Base-by-base conservation (phyloP, 2,329 filamentous ascomycete species). In the Ceratocystis alfenasii region DNA sequence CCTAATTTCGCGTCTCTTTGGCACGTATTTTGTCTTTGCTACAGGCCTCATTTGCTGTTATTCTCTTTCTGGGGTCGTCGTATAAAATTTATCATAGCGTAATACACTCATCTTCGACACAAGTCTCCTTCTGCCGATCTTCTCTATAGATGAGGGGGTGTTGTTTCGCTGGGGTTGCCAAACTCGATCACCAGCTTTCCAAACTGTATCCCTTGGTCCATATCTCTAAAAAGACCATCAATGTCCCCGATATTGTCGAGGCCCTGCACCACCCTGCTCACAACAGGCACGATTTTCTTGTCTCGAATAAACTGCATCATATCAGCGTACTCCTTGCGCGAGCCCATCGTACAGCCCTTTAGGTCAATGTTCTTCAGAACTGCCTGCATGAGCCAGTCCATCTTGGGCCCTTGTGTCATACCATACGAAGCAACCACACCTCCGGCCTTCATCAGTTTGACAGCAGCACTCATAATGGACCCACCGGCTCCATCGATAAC, bases 401-500 rank as follows among this genome's bases (percentile, higher is more conserved):
- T 93, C 76, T 87, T 90, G 1, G 93, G 92, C 0, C 80, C 78
- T 1, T 89, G 78, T 0, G 93, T 97, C 93, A 97, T 96, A 68
- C 94, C 93, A 74, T 97, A 97, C 70, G 87, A 80, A 1, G 86
- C 83, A 67, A 97, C 87, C n/a, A 93, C 81, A 65, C 92, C 94
- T 5, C 94, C 93, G 1, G 82, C 75, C 82, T 90, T 92, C 64
- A 97, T 78, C 64, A 96, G 72, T 72, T 79, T 85, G 60, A 80
- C 77, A 0, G 83, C 82, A 73, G 86, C 87, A 46, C 80, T 78
- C n/a, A 95, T 82, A 55, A 96, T 80, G 75, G 95, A 87, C 1
- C 90, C 92, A 2, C 93, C 93, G 0, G 93, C 92, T 1, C 94
- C 93, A 75, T 97, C 94, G 70, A 97, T 82, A 61, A 97, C 87